Base-by-base conservation (phyloP, 2,329 filamentous ascomycete species). In the Xylariaceae sp. region DNA sequence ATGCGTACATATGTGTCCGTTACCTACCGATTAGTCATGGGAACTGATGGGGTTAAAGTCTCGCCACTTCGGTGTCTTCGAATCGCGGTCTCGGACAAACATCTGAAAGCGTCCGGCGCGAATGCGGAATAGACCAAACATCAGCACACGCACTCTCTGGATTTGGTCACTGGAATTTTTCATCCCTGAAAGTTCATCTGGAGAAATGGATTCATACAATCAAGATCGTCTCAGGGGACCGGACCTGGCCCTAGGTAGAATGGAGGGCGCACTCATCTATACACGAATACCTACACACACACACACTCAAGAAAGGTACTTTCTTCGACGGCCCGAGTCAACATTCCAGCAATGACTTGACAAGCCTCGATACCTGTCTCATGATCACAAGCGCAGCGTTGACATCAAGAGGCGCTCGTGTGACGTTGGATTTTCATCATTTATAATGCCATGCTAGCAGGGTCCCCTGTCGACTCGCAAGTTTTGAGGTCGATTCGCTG, bases 31-130 rank as follows among this genome's bases (percentile, higher is more conserved):
- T 37, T 37, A 37, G 35, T 37, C 35, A 37, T 7, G 5, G 8
- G 59, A 65, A 60, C 56, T 57, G 49, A 50, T 51, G 55, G 54
- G 47, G 45, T 57, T 45, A 50, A 53, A 60, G 55, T 53, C 51
- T 50, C 56, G 41, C 43, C 26, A 41, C 32, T 61, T 45, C 51
- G 58, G 51, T 57, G 57, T 58, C 51, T 43, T 27, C 44, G 34
- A 8, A 46, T 58, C 53, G 50, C 53, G 53, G 47, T 49, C 27
- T 58, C 57, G 54, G 57, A 42, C 30, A 54, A 50, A 57, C 50
- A 41, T 52, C 51, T 57, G 46, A 48, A 42, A 51, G 54, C 56
- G 53, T 53, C 46, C 50, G 51, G 39, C 34, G 39, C 45, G 42
- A 11, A 11, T 35, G 43, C 32, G 41, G n/a, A 34, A 35, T 35